These are phyloP conservation scores for Apiospora aurea DNA, from an alignment of 2,329 filamentous ascomycete species.

Conservation along the genomic window DNA sequence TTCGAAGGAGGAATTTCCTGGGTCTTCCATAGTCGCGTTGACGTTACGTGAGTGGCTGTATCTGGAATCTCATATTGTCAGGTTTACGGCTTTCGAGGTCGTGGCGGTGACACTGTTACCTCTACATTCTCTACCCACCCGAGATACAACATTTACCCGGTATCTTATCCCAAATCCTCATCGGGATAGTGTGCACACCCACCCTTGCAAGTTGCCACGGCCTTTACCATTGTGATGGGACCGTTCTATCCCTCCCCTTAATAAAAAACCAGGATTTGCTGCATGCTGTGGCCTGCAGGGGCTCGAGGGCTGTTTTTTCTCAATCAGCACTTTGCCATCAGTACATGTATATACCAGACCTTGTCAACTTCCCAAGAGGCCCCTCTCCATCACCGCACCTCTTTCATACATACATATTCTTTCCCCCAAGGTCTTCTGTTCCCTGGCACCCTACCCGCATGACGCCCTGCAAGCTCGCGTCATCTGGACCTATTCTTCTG, in stretches of 20 bases:
- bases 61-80: neutral
- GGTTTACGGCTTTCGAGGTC: neutral
- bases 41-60: neutral
- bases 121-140: conserved; percentile 5
- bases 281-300: conserved; percentile 23
- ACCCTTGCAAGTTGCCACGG: conserved; percentile 22
- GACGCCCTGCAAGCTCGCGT: conserved; percentile 21
- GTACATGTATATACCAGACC: conserved; percentile 21
- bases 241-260: conserved; percentile 24
- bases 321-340: conserved; percentile 12
- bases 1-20: neutral
- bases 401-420: conserved; percentile 19
- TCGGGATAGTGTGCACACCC: conserved; percentile 20
- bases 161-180: conserved; percentile 22
- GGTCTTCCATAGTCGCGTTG: neutral
- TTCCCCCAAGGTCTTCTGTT: conserved; percentile 12
- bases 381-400: conserved; percentile 18
- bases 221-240: conserved; percentile 23
- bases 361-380: conserved; percentile 7
- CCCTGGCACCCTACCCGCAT: conserved; percentile 21
- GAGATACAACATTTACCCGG: conserved; percentile 22
- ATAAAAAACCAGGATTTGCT: conserved; percentile 22
- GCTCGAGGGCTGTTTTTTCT: conserved; percentile 9
- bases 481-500: conserved; percentile 11
- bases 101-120: neutral